Evolutionary conservation across 2,329 filamentous ascomycete genomes (phyloP), one percentile per base, ranked within the genome.

Genomic region (Fusarium poae): DNA sequence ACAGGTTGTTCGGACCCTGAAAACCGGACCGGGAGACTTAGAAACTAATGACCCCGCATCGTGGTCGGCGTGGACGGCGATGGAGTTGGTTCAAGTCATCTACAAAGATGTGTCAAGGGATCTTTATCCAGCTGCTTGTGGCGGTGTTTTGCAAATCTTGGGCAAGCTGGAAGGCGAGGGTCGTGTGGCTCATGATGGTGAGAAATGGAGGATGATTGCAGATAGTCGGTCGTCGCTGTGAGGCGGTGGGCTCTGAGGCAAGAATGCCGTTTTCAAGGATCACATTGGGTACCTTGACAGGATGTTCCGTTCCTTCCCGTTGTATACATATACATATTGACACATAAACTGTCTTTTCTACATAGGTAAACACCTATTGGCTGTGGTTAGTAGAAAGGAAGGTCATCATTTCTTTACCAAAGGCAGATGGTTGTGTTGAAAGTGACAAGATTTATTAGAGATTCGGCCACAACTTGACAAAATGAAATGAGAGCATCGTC

Each of bases 31-130:
- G 80, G 80, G 42, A 81, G 80, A 44, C 76, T 46, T 35, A 43
- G 51, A 74, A 76, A 77, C 58, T 4, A 20, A 51, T 45, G 67
- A 78, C 4, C 70, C 74, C 34, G 67, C 65, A 20, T 45, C 57
- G 12, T 62, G 46, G 25, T 61, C 80, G 60, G 77, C 79, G 1
- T 93, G 91, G 92, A 88, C 86, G 9, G 85, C 89, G 11, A 90
- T 93, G 86, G 92, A 95, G 61, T 83, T 98, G 67, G 95, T 97
- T n/a, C 92, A 91, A 78, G 82, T 92, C 32, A 93, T 99, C 34
- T 99, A 99, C 77, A 86, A 85, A 54, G 89, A 93, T 73, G 90
- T 97, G 23, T 90, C 92, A 0, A 88, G 92, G 77, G 88, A 85
- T 73, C 82, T 98, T 69, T 92, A 94, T 78, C 76, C 85, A 13